phyloP scores from a whole-genome alignment of 2,329 filamentous ascomycete genomes.

The Dryadomyces sulphureus region DNA sequence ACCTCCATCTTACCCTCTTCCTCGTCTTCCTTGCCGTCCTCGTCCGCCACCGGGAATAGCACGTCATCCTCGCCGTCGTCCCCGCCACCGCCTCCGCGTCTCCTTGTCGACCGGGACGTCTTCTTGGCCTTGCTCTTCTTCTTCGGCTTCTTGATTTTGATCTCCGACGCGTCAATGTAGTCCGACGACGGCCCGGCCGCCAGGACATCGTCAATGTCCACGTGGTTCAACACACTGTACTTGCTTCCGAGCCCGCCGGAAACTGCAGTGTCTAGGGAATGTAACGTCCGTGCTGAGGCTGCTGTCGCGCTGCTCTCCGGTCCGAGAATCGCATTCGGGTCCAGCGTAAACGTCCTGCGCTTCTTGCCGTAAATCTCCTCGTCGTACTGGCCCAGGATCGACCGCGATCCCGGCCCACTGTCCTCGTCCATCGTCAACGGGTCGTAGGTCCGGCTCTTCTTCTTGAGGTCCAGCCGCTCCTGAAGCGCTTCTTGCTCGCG shows the following conservation, averaged over 20 bases:
- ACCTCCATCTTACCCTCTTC: constrained; percentile 50
- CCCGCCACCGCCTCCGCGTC: constrained; percentile 30
- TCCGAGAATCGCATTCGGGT: constrained; percentile 56
- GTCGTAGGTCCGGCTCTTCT: constrained; percentile 79
- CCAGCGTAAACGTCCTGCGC: constrained; percentile 72
- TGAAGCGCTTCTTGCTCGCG: constrained; percentile 57
- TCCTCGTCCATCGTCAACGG: constrained; percentile 45
- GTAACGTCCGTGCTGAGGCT: neutral
- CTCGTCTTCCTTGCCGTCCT: constrained; percentile 22
- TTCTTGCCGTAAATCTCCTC: constrained; percentile 91
- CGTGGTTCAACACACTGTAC: constrained; percentile 47
- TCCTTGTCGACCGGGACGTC: constrained; percentile 62
- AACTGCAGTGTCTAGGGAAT: neutral
- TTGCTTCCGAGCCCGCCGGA: constrained; percentile 10
- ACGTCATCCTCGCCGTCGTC: constrained; percentile 43
- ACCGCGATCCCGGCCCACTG: constrained; percentile 47
- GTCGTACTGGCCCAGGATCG: constrained; percentile 81
- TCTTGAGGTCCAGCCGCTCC: constrained; percentile 74
- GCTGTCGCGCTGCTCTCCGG: constrained; percentile 12
- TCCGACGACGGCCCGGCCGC: constrained; percentile 60
- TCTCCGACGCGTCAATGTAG: constrained; percentile 71
- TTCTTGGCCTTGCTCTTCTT: constrained; percentile 69
- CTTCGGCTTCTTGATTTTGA: constrained; percentile 91
- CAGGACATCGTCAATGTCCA: constrained; percentile 58
- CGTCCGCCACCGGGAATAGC: constrained; percentile 29